phyloP scores from a whole-genome alignment of 1,139 yeast species.

The Suhomyces terraborum region DNA sequence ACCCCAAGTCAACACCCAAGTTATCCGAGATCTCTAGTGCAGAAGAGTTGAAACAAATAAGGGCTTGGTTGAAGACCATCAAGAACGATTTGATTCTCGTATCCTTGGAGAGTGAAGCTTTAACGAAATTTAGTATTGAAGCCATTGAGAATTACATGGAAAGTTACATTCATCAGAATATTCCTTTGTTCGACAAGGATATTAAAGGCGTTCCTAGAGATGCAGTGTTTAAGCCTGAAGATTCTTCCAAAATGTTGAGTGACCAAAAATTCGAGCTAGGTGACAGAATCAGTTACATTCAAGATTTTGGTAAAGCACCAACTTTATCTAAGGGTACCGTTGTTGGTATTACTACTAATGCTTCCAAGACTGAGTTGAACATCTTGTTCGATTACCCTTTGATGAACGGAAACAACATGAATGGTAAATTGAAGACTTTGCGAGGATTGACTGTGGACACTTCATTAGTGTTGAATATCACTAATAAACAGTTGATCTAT shows the following conservation, averaged over 20 bases:
- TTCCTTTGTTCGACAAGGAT: slow-evolving; percentile 51
- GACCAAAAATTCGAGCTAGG: slow-evolving; percentile 82
- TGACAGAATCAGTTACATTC: slow-evolving; percentile 84
- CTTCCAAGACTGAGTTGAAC: slow-evolving; percentile 60
- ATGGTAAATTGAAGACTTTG: slow-evolving; percentile 72
- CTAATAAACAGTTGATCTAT: slow-evolving; percentile 71
- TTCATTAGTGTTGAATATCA: slow-evolving; percentile 75
- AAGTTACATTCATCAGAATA: slow-evolving; percentile 44
- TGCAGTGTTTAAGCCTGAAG: slow-evolving; percentile 77
- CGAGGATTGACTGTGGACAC: slow-evolving; percentile 87
- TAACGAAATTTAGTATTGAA: slow-evolving; percentile 65
- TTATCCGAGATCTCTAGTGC: slow-evolving; percentile 26
- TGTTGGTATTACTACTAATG: slow-evolving; percentile 70
- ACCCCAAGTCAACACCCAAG: slow-evolving; percentile 32
- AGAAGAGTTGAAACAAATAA: slow-evolving; percentile 45
- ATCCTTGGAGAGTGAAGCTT: slow-evolving; percentile 75
- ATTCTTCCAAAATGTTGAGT: slow-evolving; percentile 70
- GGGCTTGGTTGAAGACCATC: slow-evolving; percentile 60
- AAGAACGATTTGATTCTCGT: slow-evolving; percentile 62
- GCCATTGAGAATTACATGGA: slow-evolving; percentile 70
- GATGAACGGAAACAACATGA: slow-evolving; percentile 78
- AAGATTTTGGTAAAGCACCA: slow-evolving; percentile 89
- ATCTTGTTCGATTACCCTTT: slow-evolving; percentile 83
- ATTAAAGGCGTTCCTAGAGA: slow-evolving; percentile 83
- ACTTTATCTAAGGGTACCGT: slow-evolving; percentile 88